Base-by-base conservation (phyloP, 257 asterid species). In the Ilex aquifolium region DNA sequence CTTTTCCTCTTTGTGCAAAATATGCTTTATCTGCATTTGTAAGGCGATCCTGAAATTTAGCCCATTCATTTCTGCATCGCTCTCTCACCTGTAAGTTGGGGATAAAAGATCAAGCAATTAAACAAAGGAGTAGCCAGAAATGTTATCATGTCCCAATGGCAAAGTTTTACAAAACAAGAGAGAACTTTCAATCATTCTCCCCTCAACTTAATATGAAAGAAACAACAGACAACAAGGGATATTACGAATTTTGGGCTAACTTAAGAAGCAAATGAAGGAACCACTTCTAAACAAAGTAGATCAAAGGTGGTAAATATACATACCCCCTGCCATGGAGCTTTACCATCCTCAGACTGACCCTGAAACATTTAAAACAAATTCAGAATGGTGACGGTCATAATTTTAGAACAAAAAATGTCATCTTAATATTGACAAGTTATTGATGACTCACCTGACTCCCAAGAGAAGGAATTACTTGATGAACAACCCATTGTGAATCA, bases 401-500 rank as follows among this genome's bases (percentile, higher is more conserved):
- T 4, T 36, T 36, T 36, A 8, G 8, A 36, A 36, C 42, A 36
- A 8, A 36, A 36, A 36, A 36, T 36, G 8, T 36, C 8, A 60
- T 36, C 65, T 72, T 46, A 56, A 58, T 42, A 67, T 59, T 54
- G 44, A 56, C 32, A 12, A 67, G 68, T 57, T 66, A 42, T n/a
- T 44, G 56, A 50, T 60, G 62, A 44, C 95, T 61, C 65, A 93
- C 99, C 97, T 93, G 99, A 72, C 78, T 91, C 74, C 99, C 99
- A 55, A 93, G 95, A 76, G 99, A 90, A 64, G 99, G 99, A 76
- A 93, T 88, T 60, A 90, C 97, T 93, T 88, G 96, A 80, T 93
- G 99, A 71, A 93, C 87, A 68, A 93, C 88, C 99, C 99, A 93
- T 57, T 93, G 97, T 55, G 99, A 90, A 78, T 93, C 99, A 65